These are phyloP conservation scores for Immersiella caudata DNA, from an alignment of 495 filamentous ascomycete genomes.

Conservation along the genomic window DNA sequence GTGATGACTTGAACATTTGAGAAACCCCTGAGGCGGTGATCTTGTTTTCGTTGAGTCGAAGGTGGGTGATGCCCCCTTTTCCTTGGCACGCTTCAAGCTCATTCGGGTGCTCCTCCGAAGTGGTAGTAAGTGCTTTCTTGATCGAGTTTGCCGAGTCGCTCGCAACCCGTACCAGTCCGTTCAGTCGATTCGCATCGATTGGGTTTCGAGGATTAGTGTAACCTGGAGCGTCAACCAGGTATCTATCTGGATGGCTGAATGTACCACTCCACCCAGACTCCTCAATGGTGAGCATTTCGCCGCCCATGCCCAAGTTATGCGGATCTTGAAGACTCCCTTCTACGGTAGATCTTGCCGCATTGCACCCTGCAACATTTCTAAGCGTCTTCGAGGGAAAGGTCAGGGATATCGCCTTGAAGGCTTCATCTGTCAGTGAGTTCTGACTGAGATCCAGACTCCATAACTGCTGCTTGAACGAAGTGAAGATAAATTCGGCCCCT, in stretches of 20 bases:
- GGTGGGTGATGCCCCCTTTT: conserved; percentile 44
- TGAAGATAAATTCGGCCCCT: conserved; percentile 33
- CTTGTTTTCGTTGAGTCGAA: conserved; percentile 45
- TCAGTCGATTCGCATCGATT: conserved; percentile 23
- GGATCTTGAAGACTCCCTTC: conserved; percentile 40
- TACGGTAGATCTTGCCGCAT: conserved; percentile 29
- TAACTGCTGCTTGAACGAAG: conserved; percentile 36
- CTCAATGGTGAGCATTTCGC: neutral
- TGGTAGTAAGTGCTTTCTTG: conserved; percentile 35
- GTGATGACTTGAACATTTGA: conserved; percentile 35
- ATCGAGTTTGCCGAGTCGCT: conserved; percentile 37
- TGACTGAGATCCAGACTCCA: conserved; percentile 52
- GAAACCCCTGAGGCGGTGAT: conserved; percentile 38
- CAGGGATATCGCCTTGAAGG: conserved; percentile 32
- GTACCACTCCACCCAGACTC: conserved; percentile 43
- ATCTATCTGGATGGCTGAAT: conserved; percentile 40
- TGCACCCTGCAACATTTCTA: neutral
- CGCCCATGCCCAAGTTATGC: neutral
- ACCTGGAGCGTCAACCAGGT: conserved; percentile 45
- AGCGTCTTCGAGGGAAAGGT: conserved; percentile 32
- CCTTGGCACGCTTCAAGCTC: conserved; percentile 28
- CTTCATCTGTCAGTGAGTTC: conserved; percentile 44
- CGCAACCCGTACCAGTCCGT: conserved; percentile 35
- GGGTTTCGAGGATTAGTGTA: conserved; percentile 29
- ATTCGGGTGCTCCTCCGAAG: neutral